Conservation (phyloP, 306 rosid genomes). For the Corylus avellana region DNA sequence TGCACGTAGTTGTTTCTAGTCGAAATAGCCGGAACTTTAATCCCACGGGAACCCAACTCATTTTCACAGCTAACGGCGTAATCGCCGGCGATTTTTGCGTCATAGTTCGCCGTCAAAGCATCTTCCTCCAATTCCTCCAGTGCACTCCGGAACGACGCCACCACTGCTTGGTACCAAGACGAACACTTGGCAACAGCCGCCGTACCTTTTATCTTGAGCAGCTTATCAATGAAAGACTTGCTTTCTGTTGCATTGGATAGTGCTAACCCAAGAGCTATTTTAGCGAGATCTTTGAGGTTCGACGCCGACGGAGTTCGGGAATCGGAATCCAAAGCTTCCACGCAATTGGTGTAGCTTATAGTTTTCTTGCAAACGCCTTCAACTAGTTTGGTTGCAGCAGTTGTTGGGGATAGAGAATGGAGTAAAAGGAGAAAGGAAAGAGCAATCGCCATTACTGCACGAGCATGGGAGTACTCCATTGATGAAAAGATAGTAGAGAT, state of each 20-base stretch:
- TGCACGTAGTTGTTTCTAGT: neutral
- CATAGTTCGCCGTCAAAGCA: conserved; percentile 15
- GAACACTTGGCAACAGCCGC: conserved; percentile 10
- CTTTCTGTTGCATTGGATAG: neutral
- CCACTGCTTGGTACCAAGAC: neutral
- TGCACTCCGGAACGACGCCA: conserved; percentile 6
- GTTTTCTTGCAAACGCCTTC: conserved; percentile 14
- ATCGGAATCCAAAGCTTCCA: conserved; percentile 12
- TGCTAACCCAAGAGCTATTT: conserved; percentile 6
- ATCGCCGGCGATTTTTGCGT: neutral
- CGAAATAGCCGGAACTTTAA: neutral
- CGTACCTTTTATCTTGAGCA: neutral
- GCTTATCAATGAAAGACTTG: neutral
- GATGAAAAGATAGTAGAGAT: neutral
- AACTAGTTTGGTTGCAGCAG: conserved; percentile 6
- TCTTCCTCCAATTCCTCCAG: conserved; percentile 5
- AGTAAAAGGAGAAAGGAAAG: neutral
- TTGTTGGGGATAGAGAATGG: neutral
- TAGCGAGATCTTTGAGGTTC: conserved; percentile 9
- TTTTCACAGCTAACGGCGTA: neutral
- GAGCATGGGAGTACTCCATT: conserved; percentile 5
- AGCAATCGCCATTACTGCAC: neutral
- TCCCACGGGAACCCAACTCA: neutral
- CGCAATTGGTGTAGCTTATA: neutral
- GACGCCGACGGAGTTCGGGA: neutral